A percentile compares a stretch with the other conserved stretches of the same genome.
Evolutionary conservation across 805 yeast species (phyloP).

Genomic region (Naumovozyma baii): DNA sequence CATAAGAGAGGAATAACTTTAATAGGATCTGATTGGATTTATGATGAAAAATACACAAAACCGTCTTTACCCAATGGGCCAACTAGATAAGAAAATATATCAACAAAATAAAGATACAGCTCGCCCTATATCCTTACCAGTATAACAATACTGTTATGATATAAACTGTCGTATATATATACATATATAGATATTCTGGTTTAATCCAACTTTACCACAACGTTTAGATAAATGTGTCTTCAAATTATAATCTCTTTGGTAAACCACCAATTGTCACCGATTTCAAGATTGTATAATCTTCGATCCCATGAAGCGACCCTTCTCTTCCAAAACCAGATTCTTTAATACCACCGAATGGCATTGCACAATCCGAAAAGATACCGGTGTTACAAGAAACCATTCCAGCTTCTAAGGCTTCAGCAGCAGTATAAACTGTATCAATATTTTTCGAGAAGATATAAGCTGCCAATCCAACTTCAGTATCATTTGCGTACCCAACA

Average conservation of each 20-base stretch:
- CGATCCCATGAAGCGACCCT: conserved; percentile 53
- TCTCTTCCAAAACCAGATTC: conserved; percentile 66
- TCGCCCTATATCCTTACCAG: too few species aligned
- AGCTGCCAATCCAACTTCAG: conserved; percentile 49
- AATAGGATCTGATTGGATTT: conserved; percentile 67
- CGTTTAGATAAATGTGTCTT: background rate
- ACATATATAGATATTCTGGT: background rate
- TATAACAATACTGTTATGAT: too few species aligned
- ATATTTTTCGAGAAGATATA: conserved; percentile 47
- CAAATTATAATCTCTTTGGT: conserved; percentile 3
- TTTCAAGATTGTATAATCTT: conserved; percentile 48
- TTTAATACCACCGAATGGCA: conserved; percentile 57
- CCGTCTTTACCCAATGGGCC: background rate
- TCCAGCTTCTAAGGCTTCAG: conserved; percentile 53
- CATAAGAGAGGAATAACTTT: conserved; percentile 51
- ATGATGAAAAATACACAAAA: conserved; percentile 53
- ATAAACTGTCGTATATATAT: background rate
- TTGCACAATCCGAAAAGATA: conserved; percentile 43
- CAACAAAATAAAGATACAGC: background rate
- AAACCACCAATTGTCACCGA: conserved; percentile 39
- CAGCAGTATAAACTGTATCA: conserved; percentile 41
- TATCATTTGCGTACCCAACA: conserved; percentile 43
- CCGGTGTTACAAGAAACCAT: conserved; percentile 59
- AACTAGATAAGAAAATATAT: too few species aligned
- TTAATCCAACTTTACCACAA: background rate